Percentiles rank a stretch among this genome's conserved stretches.
Conservation (phyloP, 2,329 filamentous ascomycete species). For the Ilyonectria sp. region DNA sequence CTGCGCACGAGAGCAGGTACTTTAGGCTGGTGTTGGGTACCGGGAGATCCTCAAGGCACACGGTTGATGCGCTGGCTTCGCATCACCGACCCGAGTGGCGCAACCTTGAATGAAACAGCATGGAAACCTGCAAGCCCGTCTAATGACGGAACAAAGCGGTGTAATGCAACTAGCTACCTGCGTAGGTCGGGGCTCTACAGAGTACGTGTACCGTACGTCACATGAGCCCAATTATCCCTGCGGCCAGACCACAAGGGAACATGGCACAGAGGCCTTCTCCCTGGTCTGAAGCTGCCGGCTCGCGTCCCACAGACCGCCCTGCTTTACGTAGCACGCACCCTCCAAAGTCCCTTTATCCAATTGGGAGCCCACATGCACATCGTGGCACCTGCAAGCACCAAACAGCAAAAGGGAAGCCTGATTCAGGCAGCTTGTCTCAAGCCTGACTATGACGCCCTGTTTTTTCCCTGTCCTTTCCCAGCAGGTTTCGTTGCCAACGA, state of each 20-base stretch:
- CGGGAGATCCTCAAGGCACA: not conserved
- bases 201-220: slow-evolving; percentile 2
- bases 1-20: not conserved
- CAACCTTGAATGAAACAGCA: slow-evolving; percentile 6
- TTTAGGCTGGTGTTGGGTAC: not conserved
- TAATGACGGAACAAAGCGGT: slow-evolving; percentile 15
- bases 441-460: not conserved
- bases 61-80: slow-evolving; percentile 25
- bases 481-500: not conserved
- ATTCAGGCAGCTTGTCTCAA: not conserved
- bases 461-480: not conserved
- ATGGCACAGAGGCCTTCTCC: slow-evolving; percentile 1
- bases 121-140: not conserved
- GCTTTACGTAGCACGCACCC: not conserved
- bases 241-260: not conserved
- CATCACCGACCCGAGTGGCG: slow-evolving; percentile 14
- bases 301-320: slow-evolving; percentile 1
- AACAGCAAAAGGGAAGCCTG: not conserved
- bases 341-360: slow-evolving; percentile 1
- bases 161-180: slow-evolving; percentile 23
- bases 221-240: not conserved
- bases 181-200: slow-evolving; percentile 1
- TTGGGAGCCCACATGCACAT: not conserved
- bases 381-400: slow-evolving; percentile 7
- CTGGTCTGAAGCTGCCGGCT: not conserved